phyloP scores from a whole-genome alignment of 768 basidiomycete genomes.

The button mushroom (Agaricus bisporus) region DNA sequence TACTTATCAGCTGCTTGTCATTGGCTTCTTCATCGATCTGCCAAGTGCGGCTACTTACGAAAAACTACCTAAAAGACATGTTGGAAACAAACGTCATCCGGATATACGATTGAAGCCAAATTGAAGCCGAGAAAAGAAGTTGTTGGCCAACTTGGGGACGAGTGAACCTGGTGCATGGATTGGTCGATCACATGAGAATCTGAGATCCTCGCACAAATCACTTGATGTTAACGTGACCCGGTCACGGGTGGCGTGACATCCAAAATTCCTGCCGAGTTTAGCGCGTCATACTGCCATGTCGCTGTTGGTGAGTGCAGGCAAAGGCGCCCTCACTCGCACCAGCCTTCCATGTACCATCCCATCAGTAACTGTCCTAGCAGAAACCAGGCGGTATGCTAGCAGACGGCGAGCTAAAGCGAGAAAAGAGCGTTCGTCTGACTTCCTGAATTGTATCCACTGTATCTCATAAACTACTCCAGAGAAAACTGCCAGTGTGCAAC shows the following conservation, averaged over 20 bases:
- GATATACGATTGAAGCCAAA: neutral
- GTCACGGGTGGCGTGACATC: neutral
- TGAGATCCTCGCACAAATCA: too few species aligned
- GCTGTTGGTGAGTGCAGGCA: neutral
- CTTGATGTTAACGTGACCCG: too few species aligned
- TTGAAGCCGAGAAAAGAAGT: neutral
- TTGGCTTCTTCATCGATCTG: neutral
- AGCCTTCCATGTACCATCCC: neutral
- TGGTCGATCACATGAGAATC: too few species aligned
- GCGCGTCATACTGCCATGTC: neutral
- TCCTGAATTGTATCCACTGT: neutral
- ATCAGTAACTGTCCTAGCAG: neutral
- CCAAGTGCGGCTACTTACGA: neutral
- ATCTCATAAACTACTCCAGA: neutral
- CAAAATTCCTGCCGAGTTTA: neutral
- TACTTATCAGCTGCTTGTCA: neutral
- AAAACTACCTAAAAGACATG: too few species aligned
- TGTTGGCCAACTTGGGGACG: too few species aligned
- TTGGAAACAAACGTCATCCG: neutral
- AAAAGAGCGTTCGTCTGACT: neutral
- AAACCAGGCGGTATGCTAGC: slow-evolving; percentile 1
- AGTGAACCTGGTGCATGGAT: too few species aligned
- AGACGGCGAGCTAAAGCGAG: neutral
- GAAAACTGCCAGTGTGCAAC: neutral
- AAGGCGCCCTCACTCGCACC: neutral